Percentiles rank a stretch among this genome's conserved stretches.
These are phyloP conservation scores for Tuber calosporum DNA, from an alignment of 495 filamentous ascomycete genomes.

Conservation along the genomic window DNA sequence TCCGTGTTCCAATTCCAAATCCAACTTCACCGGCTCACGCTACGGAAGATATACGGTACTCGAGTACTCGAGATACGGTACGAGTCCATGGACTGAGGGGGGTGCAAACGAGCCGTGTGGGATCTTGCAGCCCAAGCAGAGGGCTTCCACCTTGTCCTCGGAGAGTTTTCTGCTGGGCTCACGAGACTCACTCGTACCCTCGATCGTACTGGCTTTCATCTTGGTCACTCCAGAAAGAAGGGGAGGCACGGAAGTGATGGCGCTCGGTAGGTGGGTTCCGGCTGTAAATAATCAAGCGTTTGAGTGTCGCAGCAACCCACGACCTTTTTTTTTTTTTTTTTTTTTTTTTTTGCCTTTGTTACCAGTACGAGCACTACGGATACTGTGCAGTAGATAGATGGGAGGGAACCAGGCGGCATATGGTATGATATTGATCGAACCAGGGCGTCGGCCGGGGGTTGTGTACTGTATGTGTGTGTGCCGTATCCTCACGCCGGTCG, in stretches of 20 bases:
- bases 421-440: background rate
- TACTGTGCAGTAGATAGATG: too few species aligned
- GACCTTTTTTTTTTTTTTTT: background rate
- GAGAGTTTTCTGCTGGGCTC: slow-evolving; percentile 35
- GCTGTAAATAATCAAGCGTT: background rate
- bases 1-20: slow-evolving; percentile 31
- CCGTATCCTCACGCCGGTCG: background rate
- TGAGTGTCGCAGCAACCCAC: background rate
- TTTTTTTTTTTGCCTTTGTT: background rate
- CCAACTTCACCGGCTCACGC: slow-evolving; percentile 17
- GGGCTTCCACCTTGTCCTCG: slow-evolving; percentile 25
- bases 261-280: background rate
- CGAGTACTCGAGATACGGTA: too few species aligned
- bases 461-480: too few species aligned
- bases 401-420: background rate
- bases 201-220: slow-evolving; percentile 6
- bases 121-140: slow-evolving; percentile 21
- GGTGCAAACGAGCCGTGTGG: slow-evolving; percentile 32
- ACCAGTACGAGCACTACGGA: too few species aligned
- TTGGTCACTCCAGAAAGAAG: slow-evolving; percentile 5
- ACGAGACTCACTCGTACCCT: slow-evolving; percentile 4
- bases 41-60: slow-evolving; percentile 22
- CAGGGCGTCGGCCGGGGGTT: background rate
- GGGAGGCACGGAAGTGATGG: background rate
- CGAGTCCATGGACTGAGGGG: background rate